A percentile compares a stretch with the other conserved stretches of the same genome.
Evolutionary conservation across 352 stramenopile genomes (phyloP).

Genomic region (Phytophthora sp.): DNA sequence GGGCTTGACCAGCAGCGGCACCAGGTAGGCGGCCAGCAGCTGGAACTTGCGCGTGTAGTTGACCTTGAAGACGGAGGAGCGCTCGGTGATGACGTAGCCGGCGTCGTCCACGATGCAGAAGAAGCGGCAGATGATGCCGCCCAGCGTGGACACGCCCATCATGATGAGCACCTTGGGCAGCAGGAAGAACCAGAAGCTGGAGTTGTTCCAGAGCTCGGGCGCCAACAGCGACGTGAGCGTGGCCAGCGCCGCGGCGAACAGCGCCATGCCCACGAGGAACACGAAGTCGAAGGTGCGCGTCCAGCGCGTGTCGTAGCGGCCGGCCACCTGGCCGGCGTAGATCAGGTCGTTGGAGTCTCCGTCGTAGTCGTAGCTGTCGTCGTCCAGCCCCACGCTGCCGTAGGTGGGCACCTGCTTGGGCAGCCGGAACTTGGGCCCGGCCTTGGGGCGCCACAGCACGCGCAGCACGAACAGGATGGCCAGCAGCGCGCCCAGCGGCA

Average conservation of each 20-base stretch:
- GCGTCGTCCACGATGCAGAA: conserved; percentile 85
- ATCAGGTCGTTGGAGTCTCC: conserved; percentile 84
- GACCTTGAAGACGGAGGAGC: conserved; percentile 84
- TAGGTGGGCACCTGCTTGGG: conserved; percentile 85
- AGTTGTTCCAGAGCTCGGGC: conserved; percentile 66
- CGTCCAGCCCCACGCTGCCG: conserved; percentile 68
- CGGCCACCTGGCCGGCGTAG: conserved; percentile 79
- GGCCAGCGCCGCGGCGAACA: conserved; percentile 52
- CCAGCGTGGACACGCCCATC: conserved; percentile 80
- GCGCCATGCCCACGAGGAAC: conserved; percentile 72
- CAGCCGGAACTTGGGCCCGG: conserved; percentile 78
- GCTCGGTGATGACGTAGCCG: conserved; percentile 87
- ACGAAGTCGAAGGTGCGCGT: conserved; percentile 86
- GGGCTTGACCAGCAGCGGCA: conserved; percentile 78
- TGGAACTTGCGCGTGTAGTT: conserved; percentile 90
- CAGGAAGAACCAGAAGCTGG: conserved; percentile 82
- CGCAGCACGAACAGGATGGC: conserved; percentile 66
- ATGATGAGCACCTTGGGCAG: conserved; percentile 83
- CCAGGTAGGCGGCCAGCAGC: conserved; percentile 79
- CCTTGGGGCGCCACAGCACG: conserved; percentile 75
- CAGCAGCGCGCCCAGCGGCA: conserved; percentile 68
- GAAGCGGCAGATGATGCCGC: conserved; percentile 80
- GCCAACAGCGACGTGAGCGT: conserved; percentile 63
- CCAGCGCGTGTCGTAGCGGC: conserved; percentile 85
- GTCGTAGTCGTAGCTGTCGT: conserved; percentile 77